Base-by-base conservation (phyloP, 768 basidiomycete genomes). In the Pulveroboletus frians region DNA sequence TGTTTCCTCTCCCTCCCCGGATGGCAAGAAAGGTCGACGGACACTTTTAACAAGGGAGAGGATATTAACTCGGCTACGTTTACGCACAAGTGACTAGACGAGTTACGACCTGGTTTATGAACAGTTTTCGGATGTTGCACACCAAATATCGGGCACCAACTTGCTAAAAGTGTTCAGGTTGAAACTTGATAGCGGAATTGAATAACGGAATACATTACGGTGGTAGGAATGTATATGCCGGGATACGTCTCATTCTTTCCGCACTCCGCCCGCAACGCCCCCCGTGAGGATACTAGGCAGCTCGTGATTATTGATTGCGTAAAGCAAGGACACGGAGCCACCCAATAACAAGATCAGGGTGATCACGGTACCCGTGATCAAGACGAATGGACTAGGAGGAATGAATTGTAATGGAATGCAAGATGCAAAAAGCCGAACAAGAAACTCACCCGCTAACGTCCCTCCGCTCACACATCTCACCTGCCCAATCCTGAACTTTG, bases 281-380 rank as follows among this genome's bases (percentile, higher is more conserved):
- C 83, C 83, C 23, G 82, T 73, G 27, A 92, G 67, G 20, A 84
- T 85, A 55, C 84, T 85, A n/a, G 90, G 90, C 46, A 92, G 68
- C 53, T 79, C 75, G 52, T 79, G 70, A 38, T 68, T 69, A 17
- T 83, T 87, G 31, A 89, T 75, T 8, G 71, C 72, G 44, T 76
- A 83, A 14, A 92, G 74, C 27, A 92, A 66, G 6, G 77, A 77
- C 32, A 90, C 70, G 2, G 86, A 82, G 14, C 83, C 84, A n/a
- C 73, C 75, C 31, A 85, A 72, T 47, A 90, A 66, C 21, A 91
- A 66, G 20, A 88, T 64, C 36, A 92, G 67, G 6, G 75, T 75
- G 47, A 90, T 66, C 23, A 76, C 76, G 2, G 84, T 87, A 39
- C 90, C 88, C 2, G 79, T 65, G 41, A 92, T 69, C 42, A 92